Evolutionary conservation across 192 early-diverging fungal genomes (phyloP), one percentile per base, ranked within the genome.

Genomic region (Coemansia aciculifera): DNA sequence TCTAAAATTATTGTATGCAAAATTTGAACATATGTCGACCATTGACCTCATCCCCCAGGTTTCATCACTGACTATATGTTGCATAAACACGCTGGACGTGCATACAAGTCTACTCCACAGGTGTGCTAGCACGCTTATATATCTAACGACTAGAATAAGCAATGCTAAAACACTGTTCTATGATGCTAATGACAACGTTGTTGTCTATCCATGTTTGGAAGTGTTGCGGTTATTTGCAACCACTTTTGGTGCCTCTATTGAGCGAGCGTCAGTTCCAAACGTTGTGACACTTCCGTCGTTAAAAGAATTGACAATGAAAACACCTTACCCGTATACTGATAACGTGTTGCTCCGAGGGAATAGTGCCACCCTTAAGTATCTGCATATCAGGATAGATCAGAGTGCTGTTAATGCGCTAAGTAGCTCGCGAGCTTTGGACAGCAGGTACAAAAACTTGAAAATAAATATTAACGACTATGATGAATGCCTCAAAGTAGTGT

Each of bases 391-490:
- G 15, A 8, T 24, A 1, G 21, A 49, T 8, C n/a, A 24, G 3
- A 1, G 1, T 0, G 8, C 48, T 8, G 21, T 23, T 9, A 3
- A 23, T 49, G 15, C 10, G 21, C 48, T 49, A 21, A 49, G 97
- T 73, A 42, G 80, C n/a, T n/a, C n/a, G n/a, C n/a, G 84, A 98
- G 85, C 0, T 87, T 87, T 0, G 94, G 95, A 64, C n/a, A 94
- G 91, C 21, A 49, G 2, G 1, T 81, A 62, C 48, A 98, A 92
- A 60, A 99, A 84, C 54, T 83, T 84, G 29, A 86, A 78, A 3
- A 94, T 93, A 68, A 89, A 89, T 66, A 88, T 88, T 4, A 87
- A 87, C 52, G 96, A 99, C 12, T 37, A 37, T 37, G 36, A 37
- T 37, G 36, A 37, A 9, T n/a, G n/a, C n/a, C n/a, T n/a, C n/a